Evolutionary conservation across 2,329 filamentous ascomycete species (phyloP).

Genomic region (Mollisia scopiformis): DNA sequence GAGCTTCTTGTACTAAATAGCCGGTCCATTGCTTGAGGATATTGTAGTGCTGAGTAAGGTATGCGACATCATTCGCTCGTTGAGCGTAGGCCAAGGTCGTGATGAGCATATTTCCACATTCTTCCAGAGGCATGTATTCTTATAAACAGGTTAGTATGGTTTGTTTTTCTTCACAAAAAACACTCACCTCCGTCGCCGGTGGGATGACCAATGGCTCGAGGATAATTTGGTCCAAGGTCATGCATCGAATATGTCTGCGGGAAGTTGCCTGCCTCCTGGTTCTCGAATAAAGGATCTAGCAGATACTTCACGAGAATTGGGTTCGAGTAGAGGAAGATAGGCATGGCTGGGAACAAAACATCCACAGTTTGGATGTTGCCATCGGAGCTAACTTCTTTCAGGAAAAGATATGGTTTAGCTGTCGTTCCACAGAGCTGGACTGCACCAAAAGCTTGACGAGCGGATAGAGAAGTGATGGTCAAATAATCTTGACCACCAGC

Average conservation of each 20-base stretch:
- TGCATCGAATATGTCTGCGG: slow-evolving; percentile 74
- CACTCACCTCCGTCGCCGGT: slow-evolving; percentile 60
- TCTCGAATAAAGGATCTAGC: slow-evolving; percentile 67
- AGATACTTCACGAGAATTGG: slow-evolving; percentile 60
- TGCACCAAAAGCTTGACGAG: slow-evolving; percentile 81
- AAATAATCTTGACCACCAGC: slow-evolving; percentile 76
- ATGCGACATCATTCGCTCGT: slow-evolving; percentile 52
- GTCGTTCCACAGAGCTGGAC: slow-evolving; percentile 73
- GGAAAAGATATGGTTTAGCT: slow-evolving; percentile 73
- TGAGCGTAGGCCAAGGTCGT: slow-evolving; percentile 76
- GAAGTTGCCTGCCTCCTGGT: slow-evolving; percentile 68
- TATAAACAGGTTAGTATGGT: neutral
- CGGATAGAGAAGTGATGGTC: slow-evolving; percentile 74
- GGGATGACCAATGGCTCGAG: slow-evolving; percentile 69
- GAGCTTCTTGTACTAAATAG: slow-evolving; percentile 73
- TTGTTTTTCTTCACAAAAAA: neutral
- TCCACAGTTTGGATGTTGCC: slow-evolving; percentile 88
- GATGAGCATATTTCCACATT: slow-evolving; percentile 83
- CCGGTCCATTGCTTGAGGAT: slow-evolving; percentile 79
- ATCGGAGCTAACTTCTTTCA: slow-evolving; percentile 89
- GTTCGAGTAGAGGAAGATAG: slow-evolving; percentile 83
- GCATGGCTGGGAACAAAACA: slow-evolving; percentile 83
- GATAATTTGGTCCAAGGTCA: slow-evolving; percentile 72
- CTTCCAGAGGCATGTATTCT: slow-evolving; percentile 78
- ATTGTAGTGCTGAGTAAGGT: slow-evolving; percentile 68